Evolutionary conservation across 192 early-diverging fungal species (phyloP).

Genomic region (Rhizoclosmatium sp.): DNA sequence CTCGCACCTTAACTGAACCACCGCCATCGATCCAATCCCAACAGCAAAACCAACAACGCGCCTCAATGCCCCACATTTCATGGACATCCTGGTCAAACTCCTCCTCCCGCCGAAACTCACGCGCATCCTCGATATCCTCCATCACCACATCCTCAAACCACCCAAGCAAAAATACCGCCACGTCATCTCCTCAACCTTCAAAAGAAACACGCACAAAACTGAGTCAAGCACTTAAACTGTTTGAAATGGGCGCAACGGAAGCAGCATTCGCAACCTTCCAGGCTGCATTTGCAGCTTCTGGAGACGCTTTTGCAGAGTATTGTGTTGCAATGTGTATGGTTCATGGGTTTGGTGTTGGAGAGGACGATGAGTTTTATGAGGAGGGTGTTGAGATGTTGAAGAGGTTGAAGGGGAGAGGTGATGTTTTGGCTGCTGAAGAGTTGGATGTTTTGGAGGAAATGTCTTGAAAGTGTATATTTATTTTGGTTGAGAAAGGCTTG

Average conservation of each 20-base stretch:
- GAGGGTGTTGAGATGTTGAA: constrained; percentile 24
- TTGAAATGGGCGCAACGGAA: constrained; percentile 34
- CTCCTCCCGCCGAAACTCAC: not conserved
- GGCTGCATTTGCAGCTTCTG: too few species aligned
- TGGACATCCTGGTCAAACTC: constrained; percentile 44
- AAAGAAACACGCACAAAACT: constrained; percentile 13
- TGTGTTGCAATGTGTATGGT: constrained; percentile 31
- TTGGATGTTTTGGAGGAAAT: constrained; percentile 14
- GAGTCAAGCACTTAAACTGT: constrained; percentile 3
- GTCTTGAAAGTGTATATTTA: not conserved
- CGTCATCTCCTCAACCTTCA: not conserved
- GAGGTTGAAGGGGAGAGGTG: constrained; percentile 12
- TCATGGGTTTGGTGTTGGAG: constrained; percentile 23
- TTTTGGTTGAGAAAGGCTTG: not conserved
- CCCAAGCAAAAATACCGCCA: not conserved
- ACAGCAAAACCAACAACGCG: constrained; percentile 12
- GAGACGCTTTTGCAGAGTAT: constrained; percentile 18
- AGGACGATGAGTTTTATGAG: not conserved
- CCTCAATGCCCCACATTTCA: constrained; percentile 29
- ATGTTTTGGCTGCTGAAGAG: constrained; percentile 12
- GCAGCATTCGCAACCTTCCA: constrained; percentile 29
- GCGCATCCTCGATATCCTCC: not conserved
- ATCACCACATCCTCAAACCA: not conserved
- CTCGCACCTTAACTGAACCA: too few species aligned
- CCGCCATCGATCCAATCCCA: too few species aligned